phyloP scores from a whole-genome alignment of 2,329 filamentous ascomycete species.

The Venturia oleaginea region DNA sequence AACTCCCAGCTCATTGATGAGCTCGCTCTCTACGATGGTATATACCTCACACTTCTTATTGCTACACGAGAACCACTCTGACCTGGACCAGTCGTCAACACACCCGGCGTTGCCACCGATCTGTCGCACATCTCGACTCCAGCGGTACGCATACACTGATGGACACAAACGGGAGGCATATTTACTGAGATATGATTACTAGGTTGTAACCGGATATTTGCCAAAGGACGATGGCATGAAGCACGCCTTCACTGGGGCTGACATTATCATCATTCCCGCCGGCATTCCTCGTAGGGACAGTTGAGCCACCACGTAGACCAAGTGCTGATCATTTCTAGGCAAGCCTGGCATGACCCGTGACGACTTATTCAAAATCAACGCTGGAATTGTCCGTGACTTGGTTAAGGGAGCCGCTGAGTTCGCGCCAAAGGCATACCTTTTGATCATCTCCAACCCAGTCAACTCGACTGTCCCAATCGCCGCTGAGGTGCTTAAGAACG shows the following conservation, averaged over 20 bases:
- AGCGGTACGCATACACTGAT: constrained; percentile 45
- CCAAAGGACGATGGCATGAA: constrained; percentile 78
- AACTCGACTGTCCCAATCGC: constrained; percentile 98
- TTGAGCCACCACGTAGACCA: constrained; percentile 13
- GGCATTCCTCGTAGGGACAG: constrained; percentile 80
- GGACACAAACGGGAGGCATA: constrained; percentile 22
- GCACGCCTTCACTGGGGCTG: constrained; percentile 80
- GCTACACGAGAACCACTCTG: not conserved
- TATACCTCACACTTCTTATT: not conserved
- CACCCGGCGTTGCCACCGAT: constrained; percentile 89
- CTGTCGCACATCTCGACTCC: constrained; percentile 93
- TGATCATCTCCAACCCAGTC: constrained; percentile 98
- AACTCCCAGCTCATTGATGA: constrained; percentile 78
- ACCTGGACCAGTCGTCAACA: constrained; percentile 66
- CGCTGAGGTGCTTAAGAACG: constrained; percentile 90
- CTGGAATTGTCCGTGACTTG: constrained; percentile 90
- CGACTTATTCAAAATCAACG: constrained; percentile 99
- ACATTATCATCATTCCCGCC: constrained; percentile 94
- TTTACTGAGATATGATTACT: not conserved
- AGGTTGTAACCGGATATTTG: constrained; percentile 84
- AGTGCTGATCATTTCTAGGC: constrained; percentile 45
- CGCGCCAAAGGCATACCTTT: constrained; percentile 85
- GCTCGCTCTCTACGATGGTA: constrained; percentile 88
- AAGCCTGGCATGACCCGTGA: constrained; percentile 99
- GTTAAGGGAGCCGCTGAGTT: constrained; percentile 81